These are phyloP conservation scores for Elongisporangium anandrum DNA, from an alignment of 352 stramenopile species.

Conservation along the genomic window DNA sequence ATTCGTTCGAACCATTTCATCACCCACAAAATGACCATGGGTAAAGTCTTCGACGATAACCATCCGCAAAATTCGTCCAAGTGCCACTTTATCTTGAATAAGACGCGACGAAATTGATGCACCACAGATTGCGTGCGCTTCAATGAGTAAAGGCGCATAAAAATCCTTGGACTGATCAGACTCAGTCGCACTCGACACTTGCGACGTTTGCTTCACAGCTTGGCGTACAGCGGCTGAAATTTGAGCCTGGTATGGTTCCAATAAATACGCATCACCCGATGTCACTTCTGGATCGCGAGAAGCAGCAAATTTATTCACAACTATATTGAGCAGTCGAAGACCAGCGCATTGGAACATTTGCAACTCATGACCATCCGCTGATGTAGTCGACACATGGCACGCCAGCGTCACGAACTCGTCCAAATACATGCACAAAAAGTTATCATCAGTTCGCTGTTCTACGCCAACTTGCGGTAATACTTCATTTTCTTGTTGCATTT, in stretches of 20 bases:
- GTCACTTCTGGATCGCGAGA: conserved; percentile 68
- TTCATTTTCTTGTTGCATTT: not conserved
- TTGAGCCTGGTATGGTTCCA: conserved; percentile 83
- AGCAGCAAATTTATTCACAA: conserved; percentile 53
- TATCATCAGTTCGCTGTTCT: conserved; percentile 16
- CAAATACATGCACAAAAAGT: conserved; percentile 86
- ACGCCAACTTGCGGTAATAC: not conserved
- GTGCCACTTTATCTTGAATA: conserved; percentile 67
- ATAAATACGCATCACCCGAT: conserved; percentile 42
- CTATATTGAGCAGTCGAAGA: conserved; percentile 56
- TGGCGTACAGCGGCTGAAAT: conserved; percentile 77
- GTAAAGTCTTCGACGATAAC: conserved; percentile 54
- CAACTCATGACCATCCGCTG: conserved; percentile 63
- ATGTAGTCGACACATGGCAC: conserved; percentile 72
- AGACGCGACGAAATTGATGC: conserved; percentile 44
- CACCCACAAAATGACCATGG: conserved; percentile 54
- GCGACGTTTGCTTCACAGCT: conserved; percentile 31
- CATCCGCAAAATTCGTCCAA: conserved; percentile 62
- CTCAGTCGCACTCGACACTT: not conserved
- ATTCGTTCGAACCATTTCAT: conserved; percentile 46
- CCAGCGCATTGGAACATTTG: conserved; percentile 76
- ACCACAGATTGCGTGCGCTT: conserved; percentile 62
- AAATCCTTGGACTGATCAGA: conserved; percentile 32
- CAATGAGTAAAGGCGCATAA: conserved; percentile 62
- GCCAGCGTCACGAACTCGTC: conserved; percentile 85